These are phyloP conservation scores for Dimargaris verticillata DNA, from an alignment of 192 early-diverging fungal genomes.

Conservation along the genomic window DNA sequence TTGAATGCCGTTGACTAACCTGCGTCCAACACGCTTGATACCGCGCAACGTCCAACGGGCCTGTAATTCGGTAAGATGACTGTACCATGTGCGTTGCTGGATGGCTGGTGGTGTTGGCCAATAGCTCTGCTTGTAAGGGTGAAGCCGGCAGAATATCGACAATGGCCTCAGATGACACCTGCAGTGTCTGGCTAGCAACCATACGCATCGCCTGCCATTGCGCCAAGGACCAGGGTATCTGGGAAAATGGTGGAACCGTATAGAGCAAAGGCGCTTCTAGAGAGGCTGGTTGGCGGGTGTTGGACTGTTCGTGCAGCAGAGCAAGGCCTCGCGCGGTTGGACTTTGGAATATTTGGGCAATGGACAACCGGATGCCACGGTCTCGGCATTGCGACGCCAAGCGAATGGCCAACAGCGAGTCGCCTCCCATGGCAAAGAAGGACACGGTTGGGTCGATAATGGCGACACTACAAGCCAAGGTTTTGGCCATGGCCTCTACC, in stretches of 20 bases:
- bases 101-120: not conserved
- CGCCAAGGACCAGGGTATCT: too few relatives aligned
- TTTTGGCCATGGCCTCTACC: not conserved
- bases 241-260: too few relatives aligned
- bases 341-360: not conserved
- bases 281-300: too few relatives aligned
- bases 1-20: not conserved
- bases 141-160: not conserved
- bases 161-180: too few relatives aligned
- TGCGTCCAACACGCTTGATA: not conserved
- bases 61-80: not conserved
- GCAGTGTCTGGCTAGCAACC: too few relatives aligned
- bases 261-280: too few relatives aligned
- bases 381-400: not conserved
- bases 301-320: too few relatives aligned
- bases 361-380: not conserved
- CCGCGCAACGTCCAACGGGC: not conserved
- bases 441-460: not conserved
- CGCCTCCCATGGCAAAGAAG: slow-evolving; percentile 3
- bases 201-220: too few relatives aligned
- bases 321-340: too few relatives aligned
- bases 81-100: not conserved
- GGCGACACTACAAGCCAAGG: not conserved
- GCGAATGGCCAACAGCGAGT: slow-evolving; percentile 5
- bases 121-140: not conserved